Base-by-base conservation (phyloP, 768 basidiomycete genomes). In the Boletus tylopilopsis region DNA sequence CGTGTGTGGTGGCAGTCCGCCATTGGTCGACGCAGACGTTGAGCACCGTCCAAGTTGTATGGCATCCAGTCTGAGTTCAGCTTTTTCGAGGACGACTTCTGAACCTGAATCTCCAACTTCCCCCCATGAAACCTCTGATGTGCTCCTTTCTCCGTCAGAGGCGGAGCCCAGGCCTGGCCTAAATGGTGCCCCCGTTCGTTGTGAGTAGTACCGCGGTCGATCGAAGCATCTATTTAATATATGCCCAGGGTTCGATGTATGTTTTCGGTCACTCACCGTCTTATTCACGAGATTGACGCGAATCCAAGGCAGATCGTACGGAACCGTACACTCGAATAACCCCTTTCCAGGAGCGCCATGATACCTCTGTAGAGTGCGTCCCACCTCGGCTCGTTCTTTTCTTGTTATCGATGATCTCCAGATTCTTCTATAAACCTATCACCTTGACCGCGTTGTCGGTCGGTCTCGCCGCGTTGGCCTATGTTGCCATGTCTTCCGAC, bases 361-460 rank as follows among this genome's bases (percentile, higher is more conserved):
- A 92, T 63, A 88, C 90, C 21, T 87, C 81, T 55, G 77, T 92
- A 54, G 90, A 91, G 89, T 90, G 59, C 58, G 84, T 45, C 35
- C 5, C 4, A 7, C 36, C 33, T 29, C 47, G 15, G 25, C 0
- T 12, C 12, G 11, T 19, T 29, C 46, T 43, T 32, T 33, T 47
- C 11, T 33, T 36, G 47, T 47, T 22, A 25, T 47, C 23, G 44
- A 56, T n/a, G n/a, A 40, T 49, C 32, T 33, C n/a, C 43, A 91
- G 89, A 59, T 93, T 92, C 71, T 88, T 93, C 66, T 93, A 87
- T 72, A 89, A 85, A 50, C 90, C 90, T 4, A 71, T 89, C 30
- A 93, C 90, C 0, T 72, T 93, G 45, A 84, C 88, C 11, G 82
- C 85, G 23, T 78, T 92, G 30, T 74, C 84, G 4, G 63, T 76